Conservation (phyloP, 257 asterid species). For the Lavandula angustifolia region DNA sequence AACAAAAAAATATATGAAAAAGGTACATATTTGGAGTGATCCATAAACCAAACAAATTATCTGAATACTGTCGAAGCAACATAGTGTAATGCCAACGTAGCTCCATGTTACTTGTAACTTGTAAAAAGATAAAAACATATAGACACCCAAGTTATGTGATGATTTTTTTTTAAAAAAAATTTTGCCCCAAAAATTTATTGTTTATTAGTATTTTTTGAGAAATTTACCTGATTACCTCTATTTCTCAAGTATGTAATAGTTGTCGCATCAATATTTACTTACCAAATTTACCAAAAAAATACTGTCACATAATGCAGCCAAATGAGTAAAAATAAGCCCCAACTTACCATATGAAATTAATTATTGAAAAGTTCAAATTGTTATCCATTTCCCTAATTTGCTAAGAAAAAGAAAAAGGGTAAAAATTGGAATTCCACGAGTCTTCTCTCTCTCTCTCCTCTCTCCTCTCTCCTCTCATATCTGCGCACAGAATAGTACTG, state of each 20-base stretch:
- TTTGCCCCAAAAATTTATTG: too few species aligned
- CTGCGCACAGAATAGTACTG: constrained; percentile 30
- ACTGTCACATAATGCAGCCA: background rate
- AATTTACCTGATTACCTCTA: too few species aligned
- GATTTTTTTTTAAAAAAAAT: too few species aligned
- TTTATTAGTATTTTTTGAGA: too few species aligned
- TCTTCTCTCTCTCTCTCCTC: constrained; percentile 36
- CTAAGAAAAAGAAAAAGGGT: background rate
- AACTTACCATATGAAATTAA: constrained; percentile 11
- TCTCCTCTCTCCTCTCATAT: constrained; percentile 26
- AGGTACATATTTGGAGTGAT: too few species aligned
- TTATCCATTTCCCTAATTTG: constrained; percentile 12
- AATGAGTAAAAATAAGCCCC: background rate
- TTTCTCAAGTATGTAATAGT: background rate
- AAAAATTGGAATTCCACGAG: constrained; percentile 36
- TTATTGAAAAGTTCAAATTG: background rate
- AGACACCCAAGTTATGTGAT: too few species aligned
- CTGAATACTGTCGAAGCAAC: too few species aligned
- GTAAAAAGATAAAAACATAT: too few species aligned
- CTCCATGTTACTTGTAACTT: too few species aligned
- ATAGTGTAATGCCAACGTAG: too few species aligned
- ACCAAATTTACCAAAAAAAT: background rate
- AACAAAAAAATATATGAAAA: too few species aligned
- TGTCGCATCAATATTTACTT: background rate
- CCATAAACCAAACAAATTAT: too few species aligned